Base-by-base conservation (phyloP, 495 filamentous ascomycete genomes). In the Talaromyces trachyspermus region DNA sequence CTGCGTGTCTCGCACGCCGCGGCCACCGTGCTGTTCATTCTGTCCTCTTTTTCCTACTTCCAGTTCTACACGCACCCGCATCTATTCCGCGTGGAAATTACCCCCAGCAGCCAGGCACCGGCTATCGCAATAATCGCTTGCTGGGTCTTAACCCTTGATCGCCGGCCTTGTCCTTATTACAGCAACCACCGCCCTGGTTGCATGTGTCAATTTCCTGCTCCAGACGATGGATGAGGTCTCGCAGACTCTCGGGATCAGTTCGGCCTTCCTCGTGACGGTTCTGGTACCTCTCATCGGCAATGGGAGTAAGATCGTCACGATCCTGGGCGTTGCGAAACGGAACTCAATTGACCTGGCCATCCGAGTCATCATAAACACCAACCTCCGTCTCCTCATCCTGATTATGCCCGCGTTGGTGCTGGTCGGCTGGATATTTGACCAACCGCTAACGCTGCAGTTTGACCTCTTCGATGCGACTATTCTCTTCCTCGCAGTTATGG, bases 1-100 rank as follows among this genome's bases (percentile, higher is more conserved):
- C 41, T 55, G 1, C 33, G 37, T n/a, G 30, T 55, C 3, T 55
- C 55, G 17, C 57, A 45, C 27, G 40, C 42, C 5, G 51, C 42
- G 29, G 47, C 61, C 19, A 41, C 60, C 14, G 71, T 86, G n/a
- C 65, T 88, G 3, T 65, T 88, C 8, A 36, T 84, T 37, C 71
- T 88, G 1, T 86, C 87, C 53, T 55, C 77, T 38, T 89, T 86
- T 53, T 72, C 88, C 26, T 42, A 85, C 7, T 89, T 65, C 52
- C 50, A 53, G 46, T 45, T 68, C 40, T 46, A 54, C 44, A 54
- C 62, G n/a, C 57, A 62, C 30, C 42, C 48, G 1, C 24, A 36
- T 7, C 42, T 61, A 19, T 53, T 59, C 18, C 43, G 45, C 24
- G 44, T 39, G 18, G n/a, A n/a, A 46, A 37, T 15, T 43, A 47